Conservation (phyloP, 202 grass and related monocot species). For the Panicum virgatum region DNA sequence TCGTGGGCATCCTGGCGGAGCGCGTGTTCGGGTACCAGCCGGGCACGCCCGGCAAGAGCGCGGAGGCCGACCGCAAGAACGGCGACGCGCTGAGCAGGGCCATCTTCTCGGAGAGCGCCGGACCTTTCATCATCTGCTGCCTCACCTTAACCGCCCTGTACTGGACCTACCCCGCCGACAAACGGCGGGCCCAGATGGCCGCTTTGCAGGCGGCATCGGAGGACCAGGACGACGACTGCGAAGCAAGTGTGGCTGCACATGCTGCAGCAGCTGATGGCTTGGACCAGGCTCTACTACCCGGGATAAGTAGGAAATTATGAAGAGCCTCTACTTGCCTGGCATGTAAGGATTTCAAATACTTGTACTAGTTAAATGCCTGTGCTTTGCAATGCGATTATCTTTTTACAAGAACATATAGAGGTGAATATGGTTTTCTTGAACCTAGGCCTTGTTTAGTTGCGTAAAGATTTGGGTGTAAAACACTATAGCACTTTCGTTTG, state of each 20-base stretch:
- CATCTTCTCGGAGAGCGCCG: conserved; percentile 53
- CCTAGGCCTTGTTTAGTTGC: too few species aligned
- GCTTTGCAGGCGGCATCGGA: conserved; percentile 7
- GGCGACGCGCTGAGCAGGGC: conserved; percentile 67
- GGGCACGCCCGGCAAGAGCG: conserved; percentile 8
- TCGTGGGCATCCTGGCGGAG: conserved; percentile 71
- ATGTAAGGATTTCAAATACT: too few species aligned
- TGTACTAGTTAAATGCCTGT: too few species aligned
- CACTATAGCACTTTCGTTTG: too few species aligned
- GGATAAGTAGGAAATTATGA: background rate
- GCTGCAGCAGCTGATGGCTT: background rate
- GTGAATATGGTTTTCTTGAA: background rate
- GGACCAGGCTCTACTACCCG: conserved; percentile 21
- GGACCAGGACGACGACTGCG: background rate
- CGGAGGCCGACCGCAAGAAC: conserved; percentile 51
- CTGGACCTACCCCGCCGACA: conserved; percentile 65
- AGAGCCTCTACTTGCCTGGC: background rate
- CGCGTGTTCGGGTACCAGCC: conserved; percentile 63
- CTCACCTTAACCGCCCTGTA: conserved; percentile 48
- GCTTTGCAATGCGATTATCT: too few species aligned
- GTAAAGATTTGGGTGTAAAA: too few species aligned
- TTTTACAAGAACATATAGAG: too few species aligned
- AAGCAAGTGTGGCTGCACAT: conserved; percentile 21
- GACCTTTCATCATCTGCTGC: conserved; percentile 50
- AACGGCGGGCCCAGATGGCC: conserved; percentile 54